phyloP scores from a whole-genome alignment of 75 land plant species.

The Pinus tabuliformis region DNA sequence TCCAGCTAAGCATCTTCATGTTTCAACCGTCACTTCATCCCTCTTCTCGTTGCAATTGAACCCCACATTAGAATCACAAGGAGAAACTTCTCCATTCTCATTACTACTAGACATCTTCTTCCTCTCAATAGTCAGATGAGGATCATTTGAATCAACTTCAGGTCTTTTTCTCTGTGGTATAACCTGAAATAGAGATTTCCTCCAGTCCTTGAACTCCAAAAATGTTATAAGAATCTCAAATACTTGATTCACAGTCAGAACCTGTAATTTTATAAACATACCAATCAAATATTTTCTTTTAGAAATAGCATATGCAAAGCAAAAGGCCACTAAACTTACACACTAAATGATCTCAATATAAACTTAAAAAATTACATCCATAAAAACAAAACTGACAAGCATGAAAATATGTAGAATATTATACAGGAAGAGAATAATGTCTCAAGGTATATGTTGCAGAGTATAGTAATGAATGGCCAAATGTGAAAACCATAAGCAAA shows the following conservation, averaged over 20 bases:
- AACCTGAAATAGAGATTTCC: conserved; percentile 57
- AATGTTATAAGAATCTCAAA: conserved; percentile 80
- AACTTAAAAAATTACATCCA: not conserved
- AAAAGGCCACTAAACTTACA: not conserved
- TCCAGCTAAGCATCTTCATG: too few species aligned
- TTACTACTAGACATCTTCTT: too few species aligned
- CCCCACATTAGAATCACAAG: too few species aligned
- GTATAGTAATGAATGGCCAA: too few species aligned
- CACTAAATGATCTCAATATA: not conserved
- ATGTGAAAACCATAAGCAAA: not conserved
- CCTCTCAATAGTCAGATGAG: too few species aligned
- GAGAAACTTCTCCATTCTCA: too few species aligned
- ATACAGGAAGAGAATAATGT: not conserved
- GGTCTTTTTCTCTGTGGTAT: conserved; percentile 86
- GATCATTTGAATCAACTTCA: conserved; percentile 30
- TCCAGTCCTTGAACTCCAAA: conserved; percentile 83
- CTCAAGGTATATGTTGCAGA: not conserved
- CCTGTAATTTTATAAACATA: conserved; percentile 42
- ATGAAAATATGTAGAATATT: not conserved
- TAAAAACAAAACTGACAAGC: not conserved
- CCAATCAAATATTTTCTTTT: not conserved
- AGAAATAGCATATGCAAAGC: not conserved
- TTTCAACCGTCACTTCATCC: too few species aligned
- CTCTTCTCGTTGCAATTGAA: too few species aligned
- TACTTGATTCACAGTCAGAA: conserved; percentile 96